Evolutionary conservation across 164 flowering plant species (phyloP).

Genomic region (Macadamia tetraphylla): DNA sequence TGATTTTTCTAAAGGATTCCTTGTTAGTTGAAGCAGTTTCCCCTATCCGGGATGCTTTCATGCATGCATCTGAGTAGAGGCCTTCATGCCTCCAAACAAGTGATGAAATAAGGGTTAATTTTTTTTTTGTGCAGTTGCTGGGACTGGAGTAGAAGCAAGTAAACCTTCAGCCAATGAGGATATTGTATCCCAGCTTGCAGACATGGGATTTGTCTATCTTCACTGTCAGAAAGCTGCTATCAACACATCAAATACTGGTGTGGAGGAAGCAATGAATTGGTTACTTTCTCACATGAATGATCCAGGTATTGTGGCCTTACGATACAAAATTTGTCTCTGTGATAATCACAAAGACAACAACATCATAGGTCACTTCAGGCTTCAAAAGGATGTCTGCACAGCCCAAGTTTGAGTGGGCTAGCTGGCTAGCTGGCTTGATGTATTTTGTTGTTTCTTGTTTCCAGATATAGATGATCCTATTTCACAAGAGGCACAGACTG

Average conservation of each 20-base stretch:
- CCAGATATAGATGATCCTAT: conserved; percentile 86
- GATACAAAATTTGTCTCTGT: background rate
- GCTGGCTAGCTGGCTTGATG: background rate
- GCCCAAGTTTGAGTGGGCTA: background rate
- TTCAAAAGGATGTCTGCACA: background rate
- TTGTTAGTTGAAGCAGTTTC: too few relatives aligned
- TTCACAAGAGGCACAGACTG: conserved; percentile 30
- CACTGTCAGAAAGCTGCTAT: conserved; percentile 94
- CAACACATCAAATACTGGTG: conserved; percentile 75
- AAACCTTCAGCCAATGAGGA: conserved; percentile 51
- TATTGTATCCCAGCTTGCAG: conserved; percentile 79
- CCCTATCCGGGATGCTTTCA: too few relatives aligned
- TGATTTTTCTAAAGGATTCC: too few relatives aligned
- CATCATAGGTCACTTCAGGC: background rate
- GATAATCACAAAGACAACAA: background rate
- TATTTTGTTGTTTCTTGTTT: conserved; percentile 3
- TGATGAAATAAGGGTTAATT: background rate
- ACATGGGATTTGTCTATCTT: conserved; percentile 81
- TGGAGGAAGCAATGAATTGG: conserved; percentile 99
- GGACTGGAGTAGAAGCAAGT: conserved; percentile 32
- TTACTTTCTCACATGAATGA: conserved; percentile 95
- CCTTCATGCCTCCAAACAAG: background rate
- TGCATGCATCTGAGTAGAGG: background rate
- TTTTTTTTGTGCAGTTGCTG: conserved; percentile 31
- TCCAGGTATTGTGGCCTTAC: conserved; percentile 49